These are phyloP conservation scores for Neopestalotiopsis sp. DNA, from an alignment of 2,329 filamentous ascomycete species.

Conservation along the genomic window DNA sequence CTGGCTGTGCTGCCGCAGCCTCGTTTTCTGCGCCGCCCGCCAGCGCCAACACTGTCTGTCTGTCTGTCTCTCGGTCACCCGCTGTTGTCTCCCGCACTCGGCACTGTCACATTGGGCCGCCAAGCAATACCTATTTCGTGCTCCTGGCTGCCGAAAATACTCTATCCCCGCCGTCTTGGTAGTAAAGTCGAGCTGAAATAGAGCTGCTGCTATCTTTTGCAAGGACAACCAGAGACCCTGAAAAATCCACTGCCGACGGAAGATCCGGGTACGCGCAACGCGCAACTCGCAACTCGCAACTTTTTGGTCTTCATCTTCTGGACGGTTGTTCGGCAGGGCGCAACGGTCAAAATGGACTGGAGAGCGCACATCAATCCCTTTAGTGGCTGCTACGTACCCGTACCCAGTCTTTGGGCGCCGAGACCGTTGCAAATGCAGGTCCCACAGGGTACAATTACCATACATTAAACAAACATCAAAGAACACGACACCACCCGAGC, in stretches of 20 bases:
- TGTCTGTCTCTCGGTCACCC: neutral
- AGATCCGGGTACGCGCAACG: neutral
- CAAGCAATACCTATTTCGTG: neutral
- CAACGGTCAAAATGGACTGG: neutral
- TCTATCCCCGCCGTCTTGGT: neutral
- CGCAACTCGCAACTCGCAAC: no score
- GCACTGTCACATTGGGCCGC: neutral
- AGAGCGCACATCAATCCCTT: neutral
- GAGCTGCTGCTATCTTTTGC: neutral
- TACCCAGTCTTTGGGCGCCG: neutral
- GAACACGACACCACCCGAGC: neutral
- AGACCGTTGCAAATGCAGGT: conserved; percentile 1
- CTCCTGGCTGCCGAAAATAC: neutral
- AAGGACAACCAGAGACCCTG: neutral
- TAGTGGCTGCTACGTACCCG: neutral
- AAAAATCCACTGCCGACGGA: neutral
- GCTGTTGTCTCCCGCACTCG: neutral
- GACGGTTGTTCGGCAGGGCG: neutral
- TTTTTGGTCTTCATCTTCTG: neutral
- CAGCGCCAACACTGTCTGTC: no score
- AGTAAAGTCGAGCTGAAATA: neutral
- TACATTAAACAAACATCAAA: neutral
- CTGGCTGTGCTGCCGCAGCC: neutral
- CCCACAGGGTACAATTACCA: neutral
- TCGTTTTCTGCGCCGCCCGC: neutral